Conservation (phyloP, 1,284 basidiomycete species). For the Austropuccinia psidii region DNA sequence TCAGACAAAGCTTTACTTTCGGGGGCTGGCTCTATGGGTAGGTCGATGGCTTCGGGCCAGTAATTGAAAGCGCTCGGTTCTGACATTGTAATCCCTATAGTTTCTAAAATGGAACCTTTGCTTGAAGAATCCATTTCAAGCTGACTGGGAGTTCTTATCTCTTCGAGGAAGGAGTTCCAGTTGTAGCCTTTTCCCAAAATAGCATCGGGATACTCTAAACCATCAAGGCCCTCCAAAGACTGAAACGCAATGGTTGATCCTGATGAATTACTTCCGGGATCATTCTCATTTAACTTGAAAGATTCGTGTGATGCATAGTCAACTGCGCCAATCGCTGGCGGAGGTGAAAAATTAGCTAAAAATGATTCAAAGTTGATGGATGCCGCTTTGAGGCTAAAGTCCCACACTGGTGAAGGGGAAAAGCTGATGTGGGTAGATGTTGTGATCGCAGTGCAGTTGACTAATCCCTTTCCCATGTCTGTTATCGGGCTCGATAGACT, state of each 20-base stretch:
- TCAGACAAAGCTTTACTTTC: too few species aligned
- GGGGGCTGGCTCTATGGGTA: too few species aligned
- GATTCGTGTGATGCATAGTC: conserved; percentile 16
- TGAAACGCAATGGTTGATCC: background rate
- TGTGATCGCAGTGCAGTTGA: conserved; percentile 28
- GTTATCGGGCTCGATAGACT: conserved; percentile 13
- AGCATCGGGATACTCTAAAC: too few species aligned
- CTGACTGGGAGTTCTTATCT: too few species aligned
- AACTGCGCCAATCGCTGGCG: conserved; percentile 6
- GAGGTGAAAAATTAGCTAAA: conserved; percentile 23
- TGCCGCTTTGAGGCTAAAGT: conserved; percentile 18
- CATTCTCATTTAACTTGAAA: background rate
- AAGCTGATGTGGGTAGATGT: conserved; percentile 21
- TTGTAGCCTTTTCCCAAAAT: too few species aligned
- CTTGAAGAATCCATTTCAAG: too few species aligned
- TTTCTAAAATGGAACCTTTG: too few species aligned
- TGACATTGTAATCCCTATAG: too few species aligned
- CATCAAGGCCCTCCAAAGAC: too few species aligned
- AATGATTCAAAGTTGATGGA: conserved; percentile 29
- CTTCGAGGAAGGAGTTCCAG: too few species aligned
- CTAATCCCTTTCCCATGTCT: conserved; percentile 6
- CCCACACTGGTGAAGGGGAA: conserved; percentile 1
- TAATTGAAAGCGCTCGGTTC: too few species aligned
- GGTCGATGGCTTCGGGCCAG: too few species aligned
- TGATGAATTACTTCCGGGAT: background rate